phyloP scores from a whole-genome alignment of 116 monocot species.

The Phalaenopsis hybrid region DNA sequence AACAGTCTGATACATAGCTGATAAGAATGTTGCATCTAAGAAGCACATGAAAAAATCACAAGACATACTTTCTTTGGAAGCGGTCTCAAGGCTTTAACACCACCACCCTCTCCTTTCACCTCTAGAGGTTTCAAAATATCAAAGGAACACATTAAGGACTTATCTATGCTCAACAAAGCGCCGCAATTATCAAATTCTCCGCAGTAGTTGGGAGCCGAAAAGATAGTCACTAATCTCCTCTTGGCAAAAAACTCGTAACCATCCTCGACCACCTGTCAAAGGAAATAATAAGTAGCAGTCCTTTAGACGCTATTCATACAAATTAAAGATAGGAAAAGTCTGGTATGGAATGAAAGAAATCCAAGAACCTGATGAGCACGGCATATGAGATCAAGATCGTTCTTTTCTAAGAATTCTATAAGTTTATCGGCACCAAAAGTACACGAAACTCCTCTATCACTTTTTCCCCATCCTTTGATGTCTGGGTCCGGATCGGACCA shows the following conservation, averaged over 20 bases:
- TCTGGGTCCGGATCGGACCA: constrained; percentile 24
- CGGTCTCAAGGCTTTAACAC: constrained; percentile 3
- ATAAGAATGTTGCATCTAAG: too few species aligned
- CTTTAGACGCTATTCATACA: too few species aligned
- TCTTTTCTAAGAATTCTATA: constrained; percentile 20
- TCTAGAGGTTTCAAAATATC: constrained; percentile 9
- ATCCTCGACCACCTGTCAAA: constrained; percentile 10
- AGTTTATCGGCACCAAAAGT: constrained; percentile 21
- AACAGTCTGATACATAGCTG: too few species aligned
- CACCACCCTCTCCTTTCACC: constrained; percentile 10
- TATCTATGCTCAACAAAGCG: constrained; percentile 9
- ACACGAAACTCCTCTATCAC: constrained; percentile 24
- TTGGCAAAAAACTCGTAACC: constrained; percentile 8
- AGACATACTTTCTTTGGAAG: constrained; percentile 5
- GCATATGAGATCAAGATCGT: constrained; percentile 21
- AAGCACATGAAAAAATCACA: too few species aligned
- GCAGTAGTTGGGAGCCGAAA: background rate
- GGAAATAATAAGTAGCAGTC: background rate
- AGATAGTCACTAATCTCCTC: background rate
- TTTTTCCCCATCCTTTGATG: constrained; percentile 20
- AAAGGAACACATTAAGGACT: constrained; percentile 6
- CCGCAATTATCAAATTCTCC: constrained; percentile 11
- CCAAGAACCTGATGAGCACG: constrained; percentile 1
- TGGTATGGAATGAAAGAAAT: too few species aligned
- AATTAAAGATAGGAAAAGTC: too few species aligned